Percentiles rank a stretch among this genome's conserved stretches.
Evolutionary conservation across 768 basidiomycete genomes (phyloP).

Genomic region (Vishniacozyma victoriae): DNA sequence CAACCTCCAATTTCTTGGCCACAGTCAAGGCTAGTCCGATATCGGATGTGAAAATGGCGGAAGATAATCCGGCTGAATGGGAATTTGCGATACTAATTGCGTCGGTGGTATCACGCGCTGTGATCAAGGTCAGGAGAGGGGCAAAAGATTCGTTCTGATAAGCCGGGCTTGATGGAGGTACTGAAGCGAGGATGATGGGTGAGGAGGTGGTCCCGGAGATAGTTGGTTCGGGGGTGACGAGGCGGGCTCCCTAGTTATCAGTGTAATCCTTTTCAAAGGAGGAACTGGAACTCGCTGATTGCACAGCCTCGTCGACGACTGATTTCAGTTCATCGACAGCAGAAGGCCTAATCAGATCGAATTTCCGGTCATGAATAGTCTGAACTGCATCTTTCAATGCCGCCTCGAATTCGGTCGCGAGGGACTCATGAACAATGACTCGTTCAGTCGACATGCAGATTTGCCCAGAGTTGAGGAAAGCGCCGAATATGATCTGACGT

Average conservation of each 20-base stretch:
- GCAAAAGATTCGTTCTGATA: constrained; percentile 56
- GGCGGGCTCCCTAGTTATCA: constrained; percentile 17
- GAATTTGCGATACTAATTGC: constrained; percentile 54
- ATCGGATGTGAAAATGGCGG: constrained; percentile 56
- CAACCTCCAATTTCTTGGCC: constrained; percentile 54
- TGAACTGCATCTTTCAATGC: constrained; percentile 16
- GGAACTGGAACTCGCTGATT: constrained; percentile 8
- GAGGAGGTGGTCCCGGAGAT: constrained; percentile 2
- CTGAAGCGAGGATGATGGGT: constrained; percentile 16
- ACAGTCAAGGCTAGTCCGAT: constrained; percentile 51
- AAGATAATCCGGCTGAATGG: constrained; percentile 54
- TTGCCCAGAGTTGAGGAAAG: constrained; percentile 42
- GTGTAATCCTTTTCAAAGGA: background rate
- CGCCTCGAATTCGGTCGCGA: constrained; percentile 21
- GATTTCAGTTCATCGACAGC: constrained; percentile 6
- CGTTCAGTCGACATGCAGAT: constrained; percentile 47
- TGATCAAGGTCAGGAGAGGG: constrained; percentile 53
- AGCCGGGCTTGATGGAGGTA: constrained; percentile 5
- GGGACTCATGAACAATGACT: constrained; percentile 33
- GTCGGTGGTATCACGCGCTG: constrained; percentile 7
- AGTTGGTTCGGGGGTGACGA: background rate
- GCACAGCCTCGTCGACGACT: constrained; percentile 18
- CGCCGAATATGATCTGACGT: constrained; percentile 40
- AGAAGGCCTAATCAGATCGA: constrained; percentile 20
- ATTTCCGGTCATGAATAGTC: constrained; percentile 9